These are phyloP conservation scores for Penicillium sp. DNA, from an alignment of 2,329 filamentous ascomycete genomes.

Conservation along the genomic window DNA sequence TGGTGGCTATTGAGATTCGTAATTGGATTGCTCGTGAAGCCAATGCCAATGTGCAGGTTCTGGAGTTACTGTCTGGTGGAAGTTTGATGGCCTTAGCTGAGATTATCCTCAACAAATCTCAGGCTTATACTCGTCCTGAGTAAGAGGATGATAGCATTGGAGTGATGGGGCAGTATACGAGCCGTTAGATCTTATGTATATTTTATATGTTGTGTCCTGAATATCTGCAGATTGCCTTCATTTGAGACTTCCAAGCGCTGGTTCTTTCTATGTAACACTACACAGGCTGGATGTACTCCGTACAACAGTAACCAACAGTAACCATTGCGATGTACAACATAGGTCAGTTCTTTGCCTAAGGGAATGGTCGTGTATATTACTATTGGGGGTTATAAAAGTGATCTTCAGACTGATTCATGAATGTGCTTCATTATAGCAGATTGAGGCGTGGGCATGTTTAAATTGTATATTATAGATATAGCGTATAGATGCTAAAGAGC, in stretches of 20 bases:
- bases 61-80: constrained; percentile 31
- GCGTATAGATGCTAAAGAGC: background rate
- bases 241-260: background rate
- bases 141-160: background rate
- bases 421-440: background rate
- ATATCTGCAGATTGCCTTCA: background rate
- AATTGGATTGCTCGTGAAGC: constrained; percentile 30
- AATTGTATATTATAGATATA: background rate
- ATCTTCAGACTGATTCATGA: background rate
- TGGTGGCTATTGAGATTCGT: constrained; percentile 27
- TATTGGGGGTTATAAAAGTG: constrained; percentile 35
- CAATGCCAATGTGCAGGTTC: constrained; percentile 32
- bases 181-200: background rate
- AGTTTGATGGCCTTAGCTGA: constrained; percentile 27
- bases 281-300: background rate
- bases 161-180: constrained; percentile 1
- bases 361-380: constrained; percentile 40
- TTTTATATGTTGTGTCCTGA: background rate
- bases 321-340: background rate
- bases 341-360: constrained; percentile 20
- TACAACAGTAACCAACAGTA: background rate
- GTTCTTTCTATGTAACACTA: background rate
- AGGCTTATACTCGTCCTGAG: constrained; percentile 9
- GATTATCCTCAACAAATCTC: constrained; percentile 28
- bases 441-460: background rate